Evolutionary conservation across 2,329 filamentous ascomycete genomes (phyloP), one percentile per base, ranked within the genome.

Genomic region (Xylariaceae sp.): DNA sequence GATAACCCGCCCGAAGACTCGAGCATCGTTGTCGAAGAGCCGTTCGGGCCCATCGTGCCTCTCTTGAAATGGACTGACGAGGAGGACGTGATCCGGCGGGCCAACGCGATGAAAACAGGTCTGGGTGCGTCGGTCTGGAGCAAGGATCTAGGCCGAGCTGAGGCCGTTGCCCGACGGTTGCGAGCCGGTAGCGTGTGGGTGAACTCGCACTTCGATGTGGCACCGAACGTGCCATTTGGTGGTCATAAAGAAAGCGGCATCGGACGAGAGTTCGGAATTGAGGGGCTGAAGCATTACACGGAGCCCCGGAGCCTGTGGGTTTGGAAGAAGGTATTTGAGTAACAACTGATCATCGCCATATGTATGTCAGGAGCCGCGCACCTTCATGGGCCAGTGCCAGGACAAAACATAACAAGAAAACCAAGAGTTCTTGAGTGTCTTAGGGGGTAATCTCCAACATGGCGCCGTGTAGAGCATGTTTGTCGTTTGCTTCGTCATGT

Each of bases 81-180:
- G 41, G 63, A 64, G 22, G 70, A 73, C 29, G 68, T 71, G 34
- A 66, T 73, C 48, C 47, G 45, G 22, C 57, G 68, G 19, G 69
- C 67, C 29, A 78, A 78, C 58, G 56, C 71, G 56, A 71, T 66
- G 19, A 66, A 71, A 31, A 65, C 64, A 8, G 74, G 74, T 34
- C 68, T 79, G 2, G 74, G 69, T 34, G 73, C 73, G 26, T 74
- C 69, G 22, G 71, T 78, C n/a, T 78, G 71, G 68, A 60, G 61
- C 16, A 67, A 65, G 42, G 70, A 76, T 57, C 53, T 73, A 9
- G 65, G 61, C 43, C 65, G 67, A 39, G 73, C 72, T 2, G 57
- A 66, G 48, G 55, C 64, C 30, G 68, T 79, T 37, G 72, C 69
- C 3, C 59, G 61, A 35, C 57, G 64, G 32, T 58, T 79, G 19